A percentile compares a stretch with the other conserved stretches of the same genome.
Evolutionary conservation across 768 basidiomycete genomes (phyloP).

Genomic region (Termitomyces sp.): DNA sequence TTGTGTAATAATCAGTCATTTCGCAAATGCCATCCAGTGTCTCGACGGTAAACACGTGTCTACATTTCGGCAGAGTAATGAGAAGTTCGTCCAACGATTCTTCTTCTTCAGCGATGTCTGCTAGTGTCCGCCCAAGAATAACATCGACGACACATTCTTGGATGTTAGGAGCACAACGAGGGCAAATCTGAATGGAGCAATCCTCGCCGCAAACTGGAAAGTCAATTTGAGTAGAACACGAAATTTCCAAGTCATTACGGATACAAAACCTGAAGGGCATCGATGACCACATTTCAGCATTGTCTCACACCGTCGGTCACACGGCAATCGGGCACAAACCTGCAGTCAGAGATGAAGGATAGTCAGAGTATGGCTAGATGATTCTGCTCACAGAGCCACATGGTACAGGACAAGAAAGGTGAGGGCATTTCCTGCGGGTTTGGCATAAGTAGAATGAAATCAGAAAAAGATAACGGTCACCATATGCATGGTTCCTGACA

Average conservation of each 20-base stretch:
- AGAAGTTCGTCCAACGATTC: constrained; percentile 41
- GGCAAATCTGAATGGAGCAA: constrained; percentile 51
- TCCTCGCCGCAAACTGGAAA: constrained; percentile 60
- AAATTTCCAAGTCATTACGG: background rate
- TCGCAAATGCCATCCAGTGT: constrained; percentile 58
- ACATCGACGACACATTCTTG: constrained; percentile 49
- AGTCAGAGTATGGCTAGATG: constrained; percentile 1
- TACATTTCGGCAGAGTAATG: constrained; percentile 56
- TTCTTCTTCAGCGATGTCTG: constrained; percentile 36
- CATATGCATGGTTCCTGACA: constrained; percentile 61
- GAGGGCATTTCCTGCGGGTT: constrained; percentile 42
- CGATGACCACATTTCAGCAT: constrained; percentile 52
- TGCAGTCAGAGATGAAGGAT: constrained; percentile 16
- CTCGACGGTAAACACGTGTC: constrained; percentile 66
- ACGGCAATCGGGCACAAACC: constrained; percentile 63
- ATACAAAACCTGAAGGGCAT: constrained; percentile 56
- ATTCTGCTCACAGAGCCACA: constrained; percentile 59
- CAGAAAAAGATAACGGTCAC: constrained; percentile 15
- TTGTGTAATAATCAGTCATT: constrained; percentile 45
- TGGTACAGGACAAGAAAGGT: constrained; percentile 50
- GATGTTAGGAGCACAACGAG: constrained; percentile 36
- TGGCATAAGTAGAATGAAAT: background rate
- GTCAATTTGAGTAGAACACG: background rate
- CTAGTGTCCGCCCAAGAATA: constrained; percentile 44
- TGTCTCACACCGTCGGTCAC: constrained; percentile 46